These are phyloP conservation scores for Podaxis sp. DNA, from an alignment of 768 basidiomycete species.

Conservation along the genomic window DNA sequence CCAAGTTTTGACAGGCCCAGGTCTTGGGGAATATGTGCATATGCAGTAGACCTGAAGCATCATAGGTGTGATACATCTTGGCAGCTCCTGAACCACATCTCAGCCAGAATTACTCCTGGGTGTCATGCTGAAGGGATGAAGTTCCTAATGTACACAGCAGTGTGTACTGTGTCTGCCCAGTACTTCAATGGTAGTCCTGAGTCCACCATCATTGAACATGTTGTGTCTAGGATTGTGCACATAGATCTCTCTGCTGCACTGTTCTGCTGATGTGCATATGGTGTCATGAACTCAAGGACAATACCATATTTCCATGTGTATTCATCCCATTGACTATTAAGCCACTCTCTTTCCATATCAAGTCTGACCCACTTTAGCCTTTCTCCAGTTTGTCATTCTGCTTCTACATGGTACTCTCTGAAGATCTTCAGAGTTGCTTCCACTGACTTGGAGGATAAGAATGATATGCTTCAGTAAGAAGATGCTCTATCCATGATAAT, in stretches of 20 bases:
- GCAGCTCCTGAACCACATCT: constrained; percentile 18
- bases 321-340: neutral
- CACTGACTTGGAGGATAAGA: constrained; percentile 24
- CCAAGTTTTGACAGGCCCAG: constrained; percentile 14
- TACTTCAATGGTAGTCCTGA: constrained; percentile 20
- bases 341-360: constrained; percentile 19
- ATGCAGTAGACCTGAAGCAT: constrained; percentile 31
- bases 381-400: constrained; percentile 19
- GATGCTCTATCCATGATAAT: constrained; percentile 23
- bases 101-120: constrained; percentile 15
- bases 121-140: constrained; percentile 14
- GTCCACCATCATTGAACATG: constrained; percentile 23
- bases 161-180: constrained; percentile 19
- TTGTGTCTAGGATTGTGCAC: constrained; percentile 25
- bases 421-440: constrained; percentile 18
- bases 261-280: constrained; percentile 31
- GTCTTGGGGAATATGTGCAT: constrained; percentile 24
- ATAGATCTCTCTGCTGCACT: constrained; percentile 30
- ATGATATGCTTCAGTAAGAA: constrained; percentile 18
- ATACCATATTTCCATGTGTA: neutral
- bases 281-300: constrained; percentile 21
- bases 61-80: constrained; percentile 29
- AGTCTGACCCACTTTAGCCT: constrained; percentile 9
- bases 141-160: constrained; percentile 14
- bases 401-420: constrained; percentile 12